Evolutionary conservation across 2,329 filamentous ascomycete genomes (phyloP).

Genomic region (Beauveria medogensis): DNA sequence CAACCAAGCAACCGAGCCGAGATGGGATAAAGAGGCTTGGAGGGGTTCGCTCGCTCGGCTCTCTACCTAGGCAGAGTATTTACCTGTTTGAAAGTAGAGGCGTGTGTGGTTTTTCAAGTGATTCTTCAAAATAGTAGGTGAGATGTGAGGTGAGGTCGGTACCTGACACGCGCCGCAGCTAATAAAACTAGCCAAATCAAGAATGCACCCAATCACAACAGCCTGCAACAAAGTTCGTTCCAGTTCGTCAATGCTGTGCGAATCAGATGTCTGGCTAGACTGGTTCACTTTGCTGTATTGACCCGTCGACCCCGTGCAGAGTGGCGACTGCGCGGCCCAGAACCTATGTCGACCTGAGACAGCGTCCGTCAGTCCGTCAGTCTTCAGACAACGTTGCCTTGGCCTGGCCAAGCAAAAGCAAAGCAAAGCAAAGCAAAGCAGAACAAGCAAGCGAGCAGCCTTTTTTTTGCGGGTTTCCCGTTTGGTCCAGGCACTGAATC

Average conservation of each 20-base stretch:
- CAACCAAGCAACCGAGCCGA: no score
- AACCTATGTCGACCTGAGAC: constrained; percentile 1
- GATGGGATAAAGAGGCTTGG: background rate
- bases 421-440: background rate
- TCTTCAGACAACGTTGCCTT: background rate
- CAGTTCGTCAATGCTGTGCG: background rate
- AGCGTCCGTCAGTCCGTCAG: background rate
- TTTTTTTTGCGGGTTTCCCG: no score
- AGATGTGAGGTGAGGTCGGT: background rate
- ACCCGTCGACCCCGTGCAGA: constrained; percentile 1
- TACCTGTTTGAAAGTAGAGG: no score
- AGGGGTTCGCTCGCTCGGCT: background rate
- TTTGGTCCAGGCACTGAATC: background rate
- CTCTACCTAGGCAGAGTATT: no score
- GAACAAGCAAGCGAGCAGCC: no score
- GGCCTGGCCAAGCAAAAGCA: background rate
- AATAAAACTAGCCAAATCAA: background rate
- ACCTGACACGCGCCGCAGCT: background rate
- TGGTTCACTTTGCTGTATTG: background rate
- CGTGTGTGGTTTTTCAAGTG: background rate
- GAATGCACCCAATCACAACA: background rate
- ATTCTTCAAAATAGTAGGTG: background rate
- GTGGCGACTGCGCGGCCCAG: constrained; percentile 6
- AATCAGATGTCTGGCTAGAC: background rate
- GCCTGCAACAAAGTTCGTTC: background rate